Conservation (phyloP, 1,284 basidiomycete genomes). For the Leccinum insigne region DNA sequence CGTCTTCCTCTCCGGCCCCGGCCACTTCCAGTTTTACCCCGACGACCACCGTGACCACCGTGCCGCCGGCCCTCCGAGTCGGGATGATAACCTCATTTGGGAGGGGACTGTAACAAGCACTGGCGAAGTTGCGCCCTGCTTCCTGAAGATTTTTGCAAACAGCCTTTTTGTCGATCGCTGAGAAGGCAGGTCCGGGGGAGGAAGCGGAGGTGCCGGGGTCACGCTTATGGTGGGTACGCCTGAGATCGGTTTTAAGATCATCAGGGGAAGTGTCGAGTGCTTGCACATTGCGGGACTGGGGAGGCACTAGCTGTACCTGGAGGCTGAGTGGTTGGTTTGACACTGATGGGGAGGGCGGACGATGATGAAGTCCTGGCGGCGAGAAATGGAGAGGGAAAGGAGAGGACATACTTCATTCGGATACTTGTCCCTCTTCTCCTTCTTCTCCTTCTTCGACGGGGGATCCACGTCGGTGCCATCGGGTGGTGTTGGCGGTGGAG, state of each 20-base stretch:
- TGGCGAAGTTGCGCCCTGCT: constrained; percentile 40
- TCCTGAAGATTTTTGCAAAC: constrained; percentile 75
- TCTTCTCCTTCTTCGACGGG: constrained; percentile 35
- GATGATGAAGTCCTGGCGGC: constrained; percentile 75
- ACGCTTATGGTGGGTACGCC: constrained; percentile 36
- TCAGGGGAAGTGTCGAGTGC: constrained; percentile 37
- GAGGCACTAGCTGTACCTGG: constrained; percentile 91
- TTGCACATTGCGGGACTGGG: constrained; percentile 45
- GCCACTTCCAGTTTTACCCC: constrained; percentile 77
- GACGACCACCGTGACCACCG: constrained; percentile 28
- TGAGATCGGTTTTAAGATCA: constrained; percentile 25
- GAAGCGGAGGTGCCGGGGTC: constrained; percentile 23
- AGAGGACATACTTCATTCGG: constrained; percentile 52
- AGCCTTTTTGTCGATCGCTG: constrained; percentile 54
- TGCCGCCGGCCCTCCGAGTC: constrained; percentile 18
- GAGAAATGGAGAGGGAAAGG: constrained; percentile 11
- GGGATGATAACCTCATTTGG: constrained; percentile 13
- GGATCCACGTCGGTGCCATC: constrained; percentile 14
- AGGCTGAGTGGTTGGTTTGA: constrained; percentile 89
- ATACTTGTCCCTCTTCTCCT: constrained; percentile 51
- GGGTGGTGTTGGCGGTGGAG: constrained; percentile 7
- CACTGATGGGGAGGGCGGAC: constrained; percentile 83
- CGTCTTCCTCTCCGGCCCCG: constrained; percentile 44
- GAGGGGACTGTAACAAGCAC: constrained; percentile 16
- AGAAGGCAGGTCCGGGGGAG: constrained; percentile 25